These are phyloP conservation scores for Linnemannia elongata DNA, from an alignment of 192 early-diverging fungal genomes.

Conservation along the genomic window DNA sequence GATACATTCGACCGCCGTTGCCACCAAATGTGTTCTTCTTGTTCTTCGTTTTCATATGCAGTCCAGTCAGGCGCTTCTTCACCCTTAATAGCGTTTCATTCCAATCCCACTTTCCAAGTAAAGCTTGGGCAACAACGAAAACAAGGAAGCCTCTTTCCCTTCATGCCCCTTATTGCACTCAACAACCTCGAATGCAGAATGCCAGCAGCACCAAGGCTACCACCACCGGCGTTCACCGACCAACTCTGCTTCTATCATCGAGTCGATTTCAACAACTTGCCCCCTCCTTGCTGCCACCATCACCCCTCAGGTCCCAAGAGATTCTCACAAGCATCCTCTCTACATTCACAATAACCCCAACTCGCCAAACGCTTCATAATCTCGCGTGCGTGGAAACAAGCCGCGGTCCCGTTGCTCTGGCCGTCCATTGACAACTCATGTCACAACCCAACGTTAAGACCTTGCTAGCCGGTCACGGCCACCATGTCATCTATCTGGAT, in stretches of 20 bases:
- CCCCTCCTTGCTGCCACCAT: background rate
- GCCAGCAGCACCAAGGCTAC: background rate
- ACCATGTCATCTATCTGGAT: slow-evolving; percentile 12
- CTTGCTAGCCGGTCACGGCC: slow-evolving; percentile 1
- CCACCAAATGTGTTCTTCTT: background rate
- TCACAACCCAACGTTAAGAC: background rate
- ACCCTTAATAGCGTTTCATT: too few species aligned
- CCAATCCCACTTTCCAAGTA: too few species aligned
- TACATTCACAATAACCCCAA: background rate
- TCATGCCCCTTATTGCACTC: background rate
- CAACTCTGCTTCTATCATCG: background rate
- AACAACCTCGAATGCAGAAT: background rate
- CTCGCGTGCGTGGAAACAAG: slow-evolving; percentile 11
- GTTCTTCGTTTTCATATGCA: too few species aligned
- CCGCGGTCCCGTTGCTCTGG: slow-evolving; percentile 13
- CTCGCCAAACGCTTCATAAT: background rate
- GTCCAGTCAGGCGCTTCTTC: too few species aligned
- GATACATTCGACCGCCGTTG: background rate
- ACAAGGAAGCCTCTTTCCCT: background rate
- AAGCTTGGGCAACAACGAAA: too few species aligned
- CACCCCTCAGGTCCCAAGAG: slow-evolving; percentile 11
- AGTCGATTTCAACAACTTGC: background rate
- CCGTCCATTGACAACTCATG: background rate
- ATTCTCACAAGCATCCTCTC: slow-evolving; percentile 15
- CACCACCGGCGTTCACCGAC: background rate